Evolutionary conservation across 495 filamentous ascomycete species (phyloP).

Genomic region (Patellaria atrata): DNA sequence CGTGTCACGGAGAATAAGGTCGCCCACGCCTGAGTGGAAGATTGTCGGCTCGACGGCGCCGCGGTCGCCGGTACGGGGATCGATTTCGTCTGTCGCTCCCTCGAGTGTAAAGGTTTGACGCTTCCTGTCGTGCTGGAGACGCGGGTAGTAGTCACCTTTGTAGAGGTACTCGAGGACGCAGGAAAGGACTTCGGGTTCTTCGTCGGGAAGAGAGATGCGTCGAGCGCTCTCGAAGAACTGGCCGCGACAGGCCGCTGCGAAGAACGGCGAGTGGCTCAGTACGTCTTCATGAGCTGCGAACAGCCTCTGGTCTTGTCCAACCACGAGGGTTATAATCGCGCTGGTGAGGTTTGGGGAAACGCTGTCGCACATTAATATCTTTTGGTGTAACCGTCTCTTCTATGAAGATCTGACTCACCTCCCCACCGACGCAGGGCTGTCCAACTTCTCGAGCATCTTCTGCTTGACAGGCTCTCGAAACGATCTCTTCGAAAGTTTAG

Average conservation of each 20-base stretch:
- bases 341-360: slow-evolving; percentile 43
- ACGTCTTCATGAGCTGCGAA: slow-evolving; percentile 60
- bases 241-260: slow-evolving; percentile 38
- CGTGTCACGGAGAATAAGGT: slow-evolving; percentile 69
- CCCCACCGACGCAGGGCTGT: slow-evolving; percentile 37
- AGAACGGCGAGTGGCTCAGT: slow-evolving; percentile 44
- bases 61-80: slow-evolving; percentile 17
- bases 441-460: slow-evolving; percentile 49
- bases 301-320: slow-evolving; percentile 66
- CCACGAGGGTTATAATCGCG: slow-evolving; percentile 69
- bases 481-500: slow-evolving; percentile 56
- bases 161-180: slow-evolving; percentile 57
- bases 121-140: slow-evolving; percentile 29
- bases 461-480: slow-evolving; percentile 57
- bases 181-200: slow-evolving; percentile 52
- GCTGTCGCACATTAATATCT: slow-evolving; percentile 22
- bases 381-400: not conserved
- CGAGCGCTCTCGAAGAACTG: slow-evolving; percentile 43
- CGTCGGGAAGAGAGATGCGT: slow-evolving; percentile 46
- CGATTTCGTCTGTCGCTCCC: slow-evolving; percentile 18
- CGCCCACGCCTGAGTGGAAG: slow-evolving; percentile 48
- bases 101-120: slow-evolving; percentile 29
- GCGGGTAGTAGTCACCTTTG: slow-evolving; percentile 54
- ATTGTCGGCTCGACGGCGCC: slow-evolving; percentile 45
- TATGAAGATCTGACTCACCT: no score